Conservation (phyloP, 2,329 filamentous ascomycete species). For the Hypoxylon rubiginosum region DNA sequence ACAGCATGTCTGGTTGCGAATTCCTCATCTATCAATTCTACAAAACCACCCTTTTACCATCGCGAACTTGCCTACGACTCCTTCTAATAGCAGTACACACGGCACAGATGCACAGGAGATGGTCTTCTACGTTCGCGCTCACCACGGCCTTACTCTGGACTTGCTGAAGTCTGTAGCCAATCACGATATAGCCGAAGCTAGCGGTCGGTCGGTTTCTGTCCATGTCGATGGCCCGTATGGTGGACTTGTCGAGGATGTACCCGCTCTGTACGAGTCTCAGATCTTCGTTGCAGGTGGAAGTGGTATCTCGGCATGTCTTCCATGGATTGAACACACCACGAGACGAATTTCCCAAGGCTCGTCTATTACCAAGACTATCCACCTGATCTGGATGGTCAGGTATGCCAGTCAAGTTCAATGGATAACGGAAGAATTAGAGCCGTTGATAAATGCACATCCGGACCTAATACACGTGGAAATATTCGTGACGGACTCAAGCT, state of each 20-base stretch:
- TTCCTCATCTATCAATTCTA: constrained; percentile 33
- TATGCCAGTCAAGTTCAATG: constrained; percentile 33
- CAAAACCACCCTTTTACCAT: constrained; percentile 40
- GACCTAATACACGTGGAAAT: constrained; percentile 35
- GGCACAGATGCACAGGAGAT: constrained; percentile 30
- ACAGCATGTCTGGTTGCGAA: constrained; percentile 33
- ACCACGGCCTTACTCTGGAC: constrained; percentile 37
- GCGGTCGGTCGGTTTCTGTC: constrained; percentile 18
- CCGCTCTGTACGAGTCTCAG: constrained; percentile 32
- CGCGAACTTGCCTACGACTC: constrained; percentile 25
- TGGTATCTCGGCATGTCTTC: constrained; percentile 35
- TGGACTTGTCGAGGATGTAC: constrained; percentile 35
- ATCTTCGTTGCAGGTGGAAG: constrained; percentile 38
- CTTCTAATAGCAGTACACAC: not conserved
- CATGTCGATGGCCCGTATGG: constrained; percentile 37
- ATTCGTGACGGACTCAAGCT: constrained; percentile 31
- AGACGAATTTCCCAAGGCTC: constrained; percentile 28
- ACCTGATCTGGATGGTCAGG: constrained; percentile 40
- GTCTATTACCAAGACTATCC: constrained; percentile 23
- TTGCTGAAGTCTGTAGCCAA: constrained; percentile 32
- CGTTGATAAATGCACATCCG: constrained; percentile 24
- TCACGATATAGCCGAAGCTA: constrained; percentile 23
- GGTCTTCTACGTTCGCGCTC: constrained; percentile 39
- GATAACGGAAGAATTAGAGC: constrained; percentile 32
- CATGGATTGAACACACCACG: constrained; percentile 34